phyloP scores from a whole-genome alignment of 2,329 filamentous ascomycete genomes.

The Claviceps capensis region DNA sequence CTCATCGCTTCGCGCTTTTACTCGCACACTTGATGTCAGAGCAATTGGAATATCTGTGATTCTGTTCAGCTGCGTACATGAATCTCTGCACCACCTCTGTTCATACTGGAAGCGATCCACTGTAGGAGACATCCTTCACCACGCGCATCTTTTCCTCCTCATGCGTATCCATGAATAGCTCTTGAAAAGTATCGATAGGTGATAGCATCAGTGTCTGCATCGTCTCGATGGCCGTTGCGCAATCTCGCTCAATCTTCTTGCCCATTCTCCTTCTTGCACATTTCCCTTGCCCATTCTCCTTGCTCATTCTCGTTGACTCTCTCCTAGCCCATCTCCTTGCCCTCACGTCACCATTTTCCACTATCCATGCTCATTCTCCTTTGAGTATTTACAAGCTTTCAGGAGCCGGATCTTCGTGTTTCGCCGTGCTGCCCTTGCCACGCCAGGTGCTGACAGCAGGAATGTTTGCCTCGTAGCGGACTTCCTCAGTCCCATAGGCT shows the following conservation, averaged over 20 bases:
- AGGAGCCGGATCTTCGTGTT: conserved; percentile 55
- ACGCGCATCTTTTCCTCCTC: background rate
- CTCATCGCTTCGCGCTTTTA: background rate
- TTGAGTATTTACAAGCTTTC: conserved; percentile 16
- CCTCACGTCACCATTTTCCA: too few relatives aligned
- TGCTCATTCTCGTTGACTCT: too few relatives aligned
- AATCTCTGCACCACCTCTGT: conserved; percentile 1
- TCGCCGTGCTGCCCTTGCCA: conserved; percentile 82
- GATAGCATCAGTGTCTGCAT: too few relatives aligned
- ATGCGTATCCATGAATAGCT: background rate
- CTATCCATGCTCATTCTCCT: too few relatives aligned
- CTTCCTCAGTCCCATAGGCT: conserved; percentile 85
- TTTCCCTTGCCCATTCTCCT: too few relatives aligned
- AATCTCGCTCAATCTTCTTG: too few relatives aligned
- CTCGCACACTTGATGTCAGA: background rate
- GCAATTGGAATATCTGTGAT: background rate
- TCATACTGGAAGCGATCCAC: background rate
- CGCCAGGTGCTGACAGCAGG: conserved; percentile 94
- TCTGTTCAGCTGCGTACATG: background rate
- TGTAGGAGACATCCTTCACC: background rate
- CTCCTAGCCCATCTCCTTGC: too few relatives aligned
- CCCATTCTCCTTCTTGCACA: too few relatives aligned
- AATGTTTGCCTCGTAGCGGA: conserved; percentile 79
- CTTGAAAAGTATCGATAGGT: background rate
- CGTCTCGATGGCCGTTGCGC: too few relatives aligned